Evolutionary conservation across 1,284 basidiomycete genomes (phyloP).

Genomic region (Mrakiaceae sp.): DNA sequence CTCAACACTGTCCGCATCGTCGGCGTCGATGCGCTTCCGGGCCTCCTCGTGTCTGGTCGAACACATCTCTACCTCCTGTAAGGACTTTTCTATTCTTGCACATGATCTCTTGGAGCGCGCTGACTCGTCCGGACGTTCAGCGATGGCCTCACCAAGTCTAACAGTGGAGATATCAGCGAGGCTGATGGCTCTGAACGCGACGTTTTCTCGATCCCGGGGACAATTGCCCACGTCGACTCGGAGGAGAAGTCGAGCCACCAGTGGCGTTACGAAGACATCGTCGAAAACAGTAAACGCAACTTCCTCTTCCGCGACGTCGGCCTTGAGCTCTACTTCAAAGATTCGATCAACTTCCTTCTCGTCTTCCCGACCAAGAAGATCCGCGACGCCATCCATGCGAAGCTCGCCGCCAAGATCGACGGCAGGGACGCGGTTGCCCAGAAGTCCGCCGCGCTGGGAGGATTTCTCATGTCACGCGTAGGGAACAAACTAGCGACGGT

Average conservation of each 20-base stretch:
- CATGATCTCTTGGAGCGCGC: not conserved
- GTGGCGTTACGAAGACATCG: constrained; percentile 71
- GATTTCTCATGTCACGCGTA: constrained; percentile 34
- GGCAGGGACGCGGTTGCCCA: constrained; percentile 25
- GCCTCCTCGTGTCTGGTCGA: constrained; percentile 15
- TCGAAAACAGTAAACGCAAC: constrained; percentile 64
- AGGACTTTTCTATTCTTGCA: not conserved
- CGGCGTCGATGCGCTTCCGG: constrained; percentile 78
- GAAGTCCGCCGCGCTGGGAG: constrained; percentile 30
- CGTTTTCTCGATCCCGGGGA: constrained; percentile 73
- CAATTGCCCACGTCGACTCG: constrained; percentile 63
- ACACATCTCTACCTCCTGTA: constrained; percentile 11
- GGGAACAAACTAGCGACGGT: constrained; percentile 24
- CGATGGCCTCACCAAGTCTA: constrained; percentile 81
- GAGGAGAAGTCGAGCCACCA: constrained; percentile 58
- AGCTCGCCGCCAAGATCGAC: constrained; percentile 39
- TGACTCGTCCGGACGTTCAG: constrained; percentile 40
- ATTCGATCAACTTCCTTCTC: constrained; percentile 67
- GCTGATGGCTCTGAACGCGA: constrained; percentile 73
- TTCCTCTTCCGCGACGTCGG: constrained; percentile 85
- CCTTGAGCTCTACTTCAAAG: constrained; percentile 80
- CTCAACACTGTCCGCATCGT: constrained; percentile 69
- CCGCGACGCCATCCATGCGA: constrained; percentile 52
- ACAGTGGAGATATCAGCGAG: constrained; percentile 78
- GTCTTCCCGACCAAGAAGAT: constrained; percentile 62